Base-by-base conservation (phyloP, 768 basidiomycete species). In the Russula earlei region DNA sequence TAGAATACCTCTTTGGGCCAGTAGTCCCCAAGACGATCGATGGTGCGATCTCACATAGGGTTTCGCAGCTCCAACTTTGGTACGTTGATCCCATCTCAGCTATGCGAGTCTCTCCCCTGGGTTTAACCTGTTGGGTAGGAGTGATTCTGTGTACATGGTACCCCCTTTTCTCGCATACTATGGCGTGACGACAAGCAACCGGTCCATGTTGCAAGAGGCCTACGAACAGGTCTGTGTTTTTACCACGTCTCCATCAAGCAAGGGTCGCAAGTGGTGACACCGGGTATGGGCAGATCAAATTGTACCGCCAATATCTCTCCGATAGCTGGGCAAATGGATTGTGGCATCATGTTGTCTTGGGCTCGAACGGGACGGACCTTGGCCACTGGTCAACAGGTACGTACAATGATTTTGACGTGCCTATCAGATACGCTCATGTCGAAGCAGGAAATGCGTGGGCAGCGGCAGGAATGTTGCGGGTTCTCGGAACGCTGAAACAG, bases 141-240 rank as follows among this genome's bases (percentile, higher is more conserved):
- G 80, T 50, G 89, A 91, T 66, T 91, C 76, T 50, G 76, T 87
- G 12, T 91, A 84, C 67, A 91, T 91, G 90, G 85, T 84, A 0
- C 90, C 90, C 1, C 87, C 89, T 0, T 94, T 91, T 67, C 69
- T 93, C 10, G 88, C 91, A 0, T 91, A 90, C 68, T 91, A 90
- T 66, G 92, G 87, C 37, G 79, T 80, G 11, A 59, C 74, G 31
- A 80, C 80, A 0, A 60, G 67, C 22, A 86, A 92, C 66, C 65
- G 73, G 29, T 77, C 79, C 0, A 69, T 90, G 17, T 60, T 92
- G 17, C 65, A 65, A 3, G 80, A 83, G 54, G 82, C 87, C 3
- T 85, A 85, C 70, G 77, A 74, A 14, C 91, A 92, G 56, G 63
- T n/a, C n/a, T 65, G 22, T 24, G 63, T 27, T 43, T 20, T 12